These are phyloP conservation scores for Tuber indicum DNA, from an alignment of 495 filamentous ascomycete species.

Conservation along the genomic window DNA sequence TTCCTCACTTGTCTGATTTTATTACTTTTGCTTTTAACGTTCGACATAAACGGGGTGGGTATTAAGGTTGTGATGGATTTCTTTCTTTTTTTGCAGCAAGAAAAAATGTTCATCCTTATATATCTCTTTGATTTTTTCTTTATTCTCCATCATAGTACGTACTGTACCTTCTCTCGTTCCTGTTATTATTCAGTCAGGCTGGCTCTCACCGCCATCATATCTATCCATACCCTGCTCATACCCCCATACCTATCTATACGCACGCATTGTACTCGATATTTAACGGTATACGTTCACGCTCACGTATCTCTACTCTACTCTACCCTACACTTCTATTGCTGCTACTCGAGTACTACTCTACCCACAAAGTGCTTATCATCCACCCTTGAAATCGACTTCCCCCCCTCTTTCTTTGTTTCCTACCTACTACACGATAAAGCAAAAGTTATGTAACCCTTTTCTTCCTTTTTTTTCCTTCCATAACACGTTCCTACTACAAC, in stretches of 20 bases:
- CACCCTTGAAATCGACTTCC: neutral
- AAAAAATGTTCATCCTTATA: neutral
- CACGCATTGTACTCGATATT: neutral
- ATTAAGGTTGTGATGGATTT: conserved; percentile 35
- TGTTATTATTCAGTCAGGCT: neutral
- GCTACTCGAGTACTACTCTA: neutral
- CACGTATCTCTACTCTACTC: neutral
- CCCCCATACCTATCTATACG: neutral
- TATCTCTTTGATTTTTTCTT: conserved; percentile 25
- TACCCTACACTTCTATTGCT: neutral
- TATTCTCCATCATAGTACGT: conserved; percentile 10
- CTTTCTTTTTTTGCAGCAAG: conserved; percentile 9
- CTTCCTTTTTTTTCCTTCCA: neutral
- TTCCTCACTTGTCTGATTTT: conserved; percentile 26
- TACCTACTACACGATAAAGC: neutral
- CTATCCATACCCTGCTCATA: conserved; percentile 5
- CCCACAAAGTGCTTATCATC: neutral
- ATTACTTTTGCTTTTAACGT: conserved; percentile 39
- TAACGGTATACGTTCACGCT: neutral
- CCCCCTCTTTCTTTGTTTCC: neutral
- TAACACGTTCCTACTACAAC: neutral
- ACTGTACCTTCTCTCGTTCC: conserved; percentile 20
- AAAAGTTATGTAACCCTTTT: conserved; percentile 4
- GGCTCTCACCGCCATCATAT: neutral
- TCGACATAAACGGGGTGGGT: conserved; percentile 41